Evolutionary conservation across 495 filamentous ascomycete species (phyloP), one percentile per base, ranked within the genome.

Genomic region (Penicillium flavigenum): DNA sequence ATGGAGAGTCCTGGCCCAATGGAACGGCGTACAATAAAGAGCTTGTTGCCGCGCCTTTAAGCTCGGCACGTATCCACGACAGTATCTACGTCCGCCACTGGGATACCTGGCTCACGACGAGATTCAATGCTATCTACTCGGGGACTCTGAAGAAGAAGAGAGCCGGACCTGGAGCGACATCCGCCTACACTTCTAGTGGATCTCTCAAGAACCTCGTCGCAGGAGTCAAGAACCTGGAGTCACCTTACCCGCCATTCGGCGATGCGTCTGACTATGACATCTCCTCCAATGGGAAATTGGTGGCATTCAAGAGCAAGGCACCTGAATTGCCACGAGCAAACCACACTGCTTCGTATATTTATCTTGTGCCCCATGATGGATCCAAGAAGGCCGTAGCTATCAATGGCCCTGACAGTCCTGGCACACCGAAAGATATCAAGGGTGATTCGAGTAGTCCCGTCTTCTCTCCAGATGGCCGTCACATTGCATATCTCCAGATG

Each of bases 71-170:
- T 51, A 78, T 90, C 34, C 92, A 91, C 63, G 81, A 83, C 48
- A 80, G 78, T 54, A 79, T 90, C 44, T 92, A 89, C 65, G 83
- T 87, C 36, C 82, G 89, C 19, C 88, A 93, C 64, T 93, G 89
- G 89, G 88, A 92, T 60, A 69, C 69, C 20, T 92, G 86, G 65
- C 74, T 86, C 17, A 82, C 82, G 1, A 71, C 76, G 4, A 51
- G 70, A 24, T 73, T 76, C 47, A 76, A 80, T 51, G 72, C 78
- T 11, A 71, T 81, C 22, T 81, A 80, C 46, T 76, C 67, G 0
- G 78, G 78, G 16, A 67, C 64, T 5, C 59, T 81, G 20, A 63
- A 59, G 36, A 63, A 62, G 44, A 63, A 58, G 17, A 52, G 36
- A 38, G n/a, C 10, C 31, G 52, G 53, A 36, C 41, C 61, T n/a